These are phyloP conservation scores for Fusarium sarcochroum DNA, from an alignment of 2,329 filamentous ascomycete species.

Conservation along the genomic window DNA sequence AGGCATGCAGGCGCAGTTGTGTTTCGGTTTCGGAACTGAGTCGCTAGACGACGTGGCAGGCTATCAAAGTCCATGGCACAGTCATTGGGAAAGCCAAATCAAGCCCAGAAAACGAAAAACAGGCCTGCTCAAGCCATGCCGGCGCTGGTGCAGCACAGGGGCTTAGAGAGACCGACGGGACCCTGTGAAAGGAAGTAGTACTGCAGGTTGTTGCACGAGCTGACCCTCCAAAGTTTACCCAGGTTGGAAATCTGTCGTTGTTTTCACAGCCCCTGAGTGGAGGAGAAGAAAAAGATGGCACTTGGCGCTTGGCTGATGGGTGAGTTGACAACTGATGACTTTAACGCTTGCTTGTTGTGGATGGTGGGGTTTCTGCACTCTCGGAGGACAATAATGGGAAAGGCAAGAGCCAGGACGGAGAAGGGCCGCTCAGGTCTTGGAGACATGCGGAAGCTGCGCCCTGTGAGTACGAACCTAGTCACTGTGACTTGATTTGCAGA, in stretches of 20 bases:
- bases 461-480: conserved; percentile 1
- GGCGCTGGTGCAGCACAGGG: conserved; percentile 22
- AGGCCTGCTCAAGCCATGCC: conserved; percentile 23
- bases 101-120: conserved; percentile 12
- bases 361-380: conserved; percentile 16
- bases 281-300: conserved; percentile 18
- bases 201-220: conserved; percentile 13
- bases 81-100: conserved; percentile 17
- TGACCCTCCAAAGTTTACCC: conserved; percentile 19
- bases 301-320: conserved; percentile 31
- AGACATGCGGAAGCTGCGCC: conserved; percentile 1
- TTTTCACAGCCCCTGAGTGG: conserved; percentile 33
- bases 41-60: conserved; percentile 43
- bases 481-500: conserved; percentile 10
- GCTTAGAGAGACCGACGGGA: conserved; percentile 13
- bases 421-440: conserved; percentile 7
- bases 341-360: conserved; percentile 20
- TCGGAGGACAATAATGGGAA: neutral
- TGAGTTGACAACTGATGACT: conserved; percentile 14
- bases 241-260: conserved; percentile 24
- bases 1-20: neutral
- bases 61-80: conserved; percentile 24
- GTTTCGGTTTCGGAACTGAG: conserved; percentile 37
- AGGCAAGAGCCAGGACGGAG: conserved; percentile 10
- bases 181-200: conserved; percentile 9